phyloP scores from a whole-genome alignment of 2,329 filamentous ascomycete genomes.

The Penicillium brevicompactum region DNA sequence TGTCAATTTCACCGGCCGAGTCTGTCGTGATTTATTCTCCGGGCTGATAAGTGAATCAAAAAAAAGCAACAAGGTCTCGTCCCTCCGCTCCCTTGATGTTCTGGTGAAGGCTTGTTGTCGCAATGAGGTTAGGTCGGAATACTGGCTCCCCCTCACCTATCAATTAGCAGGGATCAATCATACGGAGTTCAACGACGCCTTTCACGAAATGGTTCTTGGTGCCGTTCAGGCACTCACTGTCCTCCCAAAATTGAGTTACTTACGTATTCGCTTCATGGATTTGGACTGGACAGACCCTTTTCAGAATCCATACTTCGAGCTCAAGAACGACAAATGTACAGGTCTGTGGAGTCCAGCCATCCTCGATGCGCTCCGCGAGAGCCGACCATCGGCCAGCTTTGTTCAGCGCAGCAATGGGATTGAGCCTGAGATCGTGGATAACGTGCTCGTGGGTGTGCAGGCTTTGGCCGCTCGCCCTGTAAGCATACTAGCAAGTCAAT shows the following conservation, averaged over 20 bases:
- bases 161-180: conserved; percentile 58
- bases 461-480: background rate
- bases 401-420: conserved; percentile 66
- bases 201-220: conserved; percentile 68
- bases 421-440: conserved; percentile 41
- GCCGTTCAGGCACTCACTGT: conserved; percentile 63
- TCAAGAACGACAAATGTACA: conserved; percentile 62
- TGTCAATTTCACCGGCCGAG: conserved; percentile 70
- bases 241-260: conserved; percentile 61
- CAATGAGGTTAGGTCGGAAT: background rate
- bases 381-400: conserved; percentile 62
- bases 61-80: background rate
- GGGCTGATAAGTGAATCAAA: conserved; percentile 36
- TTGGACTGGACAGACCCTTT: conserved; percentile 71
- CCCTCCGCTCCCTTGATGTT: background rate
- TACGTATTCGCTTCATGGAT: conserved; percentile 75
- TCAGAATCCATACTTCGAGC: conserved; percentile 72
- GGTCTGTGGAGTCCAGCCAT: conserved; percentile 75
- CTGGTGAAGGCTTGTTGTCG: background rate
- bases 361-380: conserved; percentile 59
- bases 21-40: conserved; percentile 71
- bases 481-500: background rate
- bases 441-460: background rate
- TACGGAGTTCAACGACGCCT: conserved; percentile 70
- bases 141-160: background rate